phyloP scores from a whole-genome alignment of 2,329 filamentous ascomycete genomes.

The Proliferodiscus dingleyae region DNA sequence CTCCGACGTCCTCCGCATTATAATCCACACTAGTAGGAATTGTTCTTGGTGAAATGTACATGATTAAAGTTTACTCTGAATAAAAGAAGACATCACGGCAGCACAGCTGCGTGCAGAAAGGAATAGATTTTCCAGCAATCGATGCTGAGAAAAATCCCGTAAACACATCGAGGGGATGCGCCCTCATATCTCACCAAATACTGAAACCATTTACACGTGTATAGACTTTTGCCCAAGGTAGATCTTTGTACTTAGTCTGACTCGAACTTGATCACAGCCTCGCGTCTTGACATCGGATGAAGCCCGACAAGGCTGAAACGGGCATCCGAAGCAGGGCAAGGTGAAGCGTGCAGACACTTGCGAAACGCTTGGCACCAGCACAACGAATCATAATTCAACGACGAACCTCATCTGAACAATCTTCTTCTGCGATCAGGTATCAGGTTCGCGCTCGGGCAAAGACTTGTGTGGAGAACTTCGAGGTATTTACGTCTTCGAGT shows the following conservation, averaged over 20 bases:
- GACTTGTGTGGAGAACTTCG: background rate
- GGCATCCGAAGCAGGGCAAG: background rate
- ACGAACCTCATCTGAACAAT: background rate
- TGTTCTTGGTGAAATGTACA: background rate
- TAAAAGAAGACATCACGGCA: background rate
- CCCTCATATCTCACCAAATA: background rate
- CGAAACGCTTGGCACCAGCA: background rate
- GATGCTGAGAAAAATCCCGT: background rate
- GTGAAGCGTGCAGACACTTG: background rate
- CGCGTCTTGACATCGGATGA: background rate
- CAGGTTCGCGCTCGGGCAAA: background rate
- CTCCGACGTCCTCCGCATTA: background rate
- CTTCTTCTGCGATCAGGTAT: background rate
- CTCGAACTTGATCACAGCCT: background rate
- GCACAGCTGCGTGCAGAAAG: slow-evolving; percentile 1
- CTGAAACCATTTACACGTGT: background rate
- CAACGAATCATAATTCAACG: background rate
- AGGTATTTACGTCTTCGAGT: background rate
- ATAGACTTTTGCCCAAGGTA: background rate
- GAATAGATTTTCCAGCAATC: background rate
- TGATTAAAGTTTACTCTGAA: background rate
- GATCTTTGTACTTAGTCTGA: background rate
- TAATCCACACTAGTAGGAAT: background rate
- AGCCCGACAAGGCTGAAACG: background rate
- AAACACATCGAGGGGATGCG: background rate